Evolutionary conservation across 2,329 filamentous ascomycete genomes (phyloP).

Genomic region (Fusarium sp.): DNA sequence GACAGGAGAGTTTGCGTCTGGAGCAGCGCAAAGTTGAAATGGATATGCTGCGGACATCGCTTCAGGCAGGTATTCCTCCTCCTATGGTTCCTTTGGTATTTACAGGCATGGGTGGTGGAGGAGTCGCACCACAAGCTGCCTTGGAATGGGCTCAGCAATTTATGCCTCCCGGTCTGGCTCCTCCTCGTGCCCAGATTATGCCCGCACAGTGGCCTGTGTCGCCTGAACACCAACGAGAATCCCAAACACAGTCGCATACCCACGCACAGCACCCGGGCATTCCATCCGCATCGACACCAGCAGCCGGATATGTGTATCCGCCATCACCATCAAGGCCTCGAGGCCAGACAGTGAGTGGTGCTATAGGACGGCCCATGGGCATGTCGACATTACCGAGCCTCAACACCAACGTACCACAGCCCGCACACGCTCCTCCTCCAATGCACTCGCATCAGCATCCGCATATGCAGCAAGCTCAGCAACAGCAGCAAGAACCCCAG

Average conservation of each 20-base stretch:
- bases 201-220: constrained; percentile 62
- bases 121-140: constrained; percentile 68
- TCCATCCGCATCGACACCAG: constrained; percentile 50
- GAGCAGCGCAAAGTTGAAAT: constrained; percentile 80
- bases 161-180: constrained; percentile 63
- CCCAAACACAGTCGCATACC: constrained; percentile 56
- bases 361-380: constrained; percentile 53
- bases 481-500: constrained; percentile 63
- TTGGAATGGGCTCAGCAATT: constrained; percentile 78
- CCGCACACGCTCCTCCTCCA: constrained; percentile 43
- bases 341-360: constrained; percentile 61
- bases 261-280: constrained; percentile 57
- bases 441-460: constrained; percentile 60
- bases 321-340: constrained; percentile 63
- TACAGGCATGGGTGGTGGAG: constrained; percentile 73
- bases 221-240: constrained; percentile 67
- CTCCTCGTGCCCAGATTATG: constrained; percentile 62
- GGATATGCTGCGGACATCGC: constrained; percentile 76
- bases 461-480: constrained; percentile 66
- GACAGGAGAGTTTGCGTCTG: constrained; percentile 72
- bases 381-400: constrained; percentile 57
- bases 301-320: constrained; percentile 59
- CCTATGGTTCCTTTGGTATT: constrained; percentile 81
- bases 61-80: constrained; percentile 77
- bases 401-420: constrained; percentile 59